Conservation (phyloP, 2,329 filamentous ascomycete species). For the Fonsecaea multimorphosa region DNA sequence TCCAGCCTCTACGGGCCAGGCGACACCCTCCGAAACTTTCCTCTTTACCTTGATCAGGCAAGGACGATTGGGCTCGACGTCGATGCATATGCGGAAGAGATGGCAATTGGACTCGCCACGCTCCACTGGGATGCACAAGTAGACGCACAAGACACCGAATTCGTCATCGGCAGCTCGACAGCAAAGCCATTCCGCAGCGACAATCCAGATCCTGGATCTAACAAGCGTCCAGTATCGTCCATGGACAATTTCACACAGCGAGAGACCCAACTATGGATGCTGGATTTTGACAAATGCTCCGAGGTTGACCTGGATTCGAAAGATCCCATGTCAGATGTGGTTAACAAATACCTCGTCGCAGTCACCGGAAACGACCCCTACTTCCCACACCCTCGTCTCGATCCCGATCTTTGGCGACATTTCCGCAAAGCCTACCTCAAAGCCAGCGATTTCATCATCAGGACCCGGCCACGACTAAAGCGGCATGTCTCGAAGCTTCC, state of each 20-base stretch:
- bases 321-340: not conserved
- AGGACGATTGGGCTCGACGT: conserved; percentile 24
- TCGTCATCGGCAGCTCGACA: conserved; percentile 29
- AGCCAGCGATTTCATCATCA: conserved; percentile 25
- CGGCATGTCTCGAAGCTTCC: conserved; percentile 10
- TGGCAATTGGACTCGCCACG: conserved; percentile 31
- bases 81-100: conserved; percentile 29
- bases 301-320: conserved; percentile 13
- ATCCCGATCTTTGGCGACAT: conserved; percentile 14
- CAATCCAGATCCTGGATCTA: not conserved
- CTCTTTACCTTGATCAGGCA: conserved; percentile 30
- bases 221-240: conserved; percentile 10
- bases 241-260: conserved; percentile 14
- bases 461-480: not conserved
- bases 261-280: conserved; percentile 31
- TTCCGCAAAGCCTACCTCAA: conserved; percentile 25
- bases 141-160: conserved; percentile 32
- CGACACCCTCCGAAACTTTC: conserved; percentile 31
- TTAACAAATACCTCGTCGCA: conserved; percentile 28
- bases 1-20: conserved; percentile 14
- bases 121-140: conserved; percentile 32
- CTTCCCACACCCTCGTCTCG: conserved; percentile 27
- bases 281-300: conserved; percentile 29
- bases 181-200: conserved; percentile 5
- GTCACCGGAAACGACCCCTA: conserved; percentile 36